Conservation (phyloP, 805 yeast genomes). For the Hanseniaspora vineae region DNA sequence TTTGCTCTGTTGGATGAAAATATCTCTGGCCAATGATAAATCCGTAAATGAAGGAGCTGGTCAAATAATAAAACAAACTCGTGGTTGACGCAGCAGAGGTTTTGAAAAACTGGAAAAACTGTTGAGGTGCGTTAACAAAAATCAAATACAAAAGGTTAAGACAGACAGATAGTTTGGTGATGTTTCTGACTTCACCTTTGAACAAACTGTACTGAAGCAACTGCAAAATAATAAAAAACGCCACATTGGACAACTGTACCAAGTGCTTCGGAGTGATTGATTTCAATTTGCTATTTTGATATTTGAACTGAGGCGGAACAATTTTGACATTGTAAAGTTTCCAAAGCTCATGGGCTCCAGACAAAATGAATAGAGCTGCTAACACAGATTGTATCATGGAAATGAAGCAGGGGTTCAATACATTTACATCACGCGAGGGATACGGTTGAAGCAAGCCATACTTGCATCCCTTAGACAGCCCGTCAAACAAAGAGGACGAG, state of each 20-base stretch:
- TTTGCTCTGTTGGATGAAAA: slow-evolving; percentile 9
- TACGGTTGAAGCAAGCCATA: slow-evolving; percentile 20
- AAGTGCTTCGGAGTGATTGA: slow-evolving; percentile 9
- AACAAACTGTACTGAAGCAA: slow-evolving; percentile 7
- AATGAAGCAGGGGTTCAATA: slow-evolving; percentile 24
- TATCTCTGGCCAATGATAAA: slow-evolving; percentile 17
- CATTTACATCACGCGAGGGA: slow-evolving; percentile 22
- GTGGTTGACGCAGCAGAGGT: slow-evolving; percentile 19
- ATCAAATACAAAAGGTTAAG: slow-evolving; percentile 12
- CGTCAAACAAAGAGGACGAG: neutral
- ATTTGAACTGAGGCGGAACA: slow-evolving; percentile 11
- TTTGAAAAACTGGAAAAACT: slow-evolving; percentile 17
- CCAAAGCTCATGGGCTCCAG: slow-evolving; percentile 15
- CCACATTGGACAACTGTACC: slow-evolving; percentile 14
- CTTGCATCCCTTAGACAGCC: slow-evolving; percentile 4
- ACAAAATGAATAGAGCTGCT: slow-evolving; percentile 10
- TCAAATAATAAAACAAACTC: slow-evolving; percentile 18
- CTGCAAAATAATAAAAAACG: slow-evolving; percentile 10
- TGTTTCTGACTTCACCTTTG: slow-evolving; percentile 3
- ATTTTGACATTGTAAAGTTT: slow-evolving; percentile 8
- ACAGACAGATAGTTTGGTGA: slow-evolving; percentile 7
- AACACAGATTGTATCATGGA: slow-evolving; percentile 10
- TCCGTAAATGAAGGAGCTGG: slow-evolving; percentile 10
- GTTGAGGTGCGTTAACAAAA: slow-evolving; percentile 17
- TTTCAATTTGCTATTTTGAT: slow-evolving; percentile 3